Conservation (phyloP, 169 alveolate species). For the Fabrea salina region DNA sequence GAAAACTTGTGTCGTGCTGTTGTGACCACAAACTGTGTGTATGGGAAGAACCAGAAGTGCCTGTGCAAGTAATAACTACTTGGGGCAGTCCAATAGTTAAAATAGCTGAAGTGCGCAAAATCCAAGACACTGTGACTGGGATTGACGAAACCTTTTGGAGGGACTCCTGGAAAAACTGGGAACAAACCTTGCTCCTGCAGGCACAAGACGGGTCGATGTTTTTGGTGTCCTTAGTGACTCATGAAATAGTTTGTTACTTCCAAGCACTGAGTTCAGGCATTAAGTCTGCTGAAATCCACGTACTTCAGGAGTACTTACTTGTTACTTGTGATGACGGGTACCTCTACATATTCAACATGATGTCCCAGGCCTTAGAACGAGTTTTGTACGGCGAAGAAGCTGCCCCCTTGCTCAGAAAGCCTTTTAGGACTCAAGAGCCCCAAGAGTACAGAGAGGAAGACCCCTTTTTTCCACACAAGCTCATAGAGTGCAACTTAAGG, state of each 20-base stretch:
- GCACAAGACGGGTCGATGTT: not conserved
- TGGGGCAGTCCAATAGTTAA: not conserved
- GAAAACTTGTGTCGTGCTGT: not conserved
- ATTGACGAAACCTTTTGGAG: not conserved
- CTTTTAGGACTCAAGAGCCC: not conserved
- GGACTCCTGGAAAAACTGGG: not conserved
- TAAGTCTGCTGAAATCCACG: not conserved
- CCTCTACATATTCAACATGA: conserved; percentile 13
- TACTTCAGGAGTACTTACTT: not conserved
- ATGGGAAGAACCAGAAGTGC: not conserved
- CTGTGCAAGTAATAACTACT: not conserved
- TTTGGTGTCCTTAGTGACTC: not conserved
- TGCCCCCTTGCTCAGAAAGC: not conserved
- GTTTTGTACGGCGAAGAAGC: not conserved
- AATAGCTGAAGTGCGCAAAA: not conserved
- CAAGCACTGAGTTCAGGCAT: conserved; percentile 14
- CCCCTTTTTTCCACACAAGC: no score
- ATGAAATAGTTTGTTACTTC: not conserved
- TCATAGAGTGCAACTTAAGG: not conserved
- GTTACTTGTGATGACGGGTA: conserved; percentile 11
- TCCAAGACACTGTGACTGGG: not conserved
- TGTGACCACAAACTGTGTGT: not conserved
- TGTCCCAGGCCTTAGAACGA: not conserved
- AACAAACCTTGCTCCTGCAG: not conserved
- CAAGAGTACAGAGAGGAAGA: no score